These are phyloP conservation scores for Xylariaceae sp. DNA, from an alignment of 2,329 filamentous ascomycete species.

Conservation along the genomic window DNA sequence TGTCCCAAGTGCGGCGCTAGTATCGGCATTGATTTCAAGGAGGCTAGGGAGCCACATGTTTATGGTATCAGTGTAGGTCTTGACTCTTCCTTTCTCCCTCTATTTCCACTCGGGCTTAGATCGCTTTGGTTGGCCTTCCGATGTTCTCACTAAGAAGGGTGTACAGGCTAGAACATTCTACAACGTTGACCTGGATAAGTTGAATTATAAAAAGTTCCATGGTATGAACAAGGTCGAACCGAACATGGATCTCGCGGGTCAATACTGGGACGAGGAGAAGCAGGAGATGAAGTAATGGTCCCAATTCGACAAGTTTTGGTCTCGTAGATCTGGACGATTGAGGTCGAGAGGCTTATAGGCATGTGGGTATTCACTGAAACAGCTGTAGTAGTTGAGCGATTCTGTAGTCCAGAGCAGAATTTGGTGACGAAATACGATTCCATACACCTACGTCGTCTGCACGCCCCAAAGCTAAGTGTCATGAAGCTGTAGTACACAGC, in stretches of 20 bases:
- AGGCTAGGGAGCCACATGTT: conserved; percentile 23
- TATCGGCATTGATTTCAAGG: conserved; percentile 46
- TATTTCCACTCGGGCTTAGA: not conserved
- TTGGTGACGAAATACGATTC: too few relatives aligned
- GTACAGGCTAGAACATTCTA: conserved; percentile 41
- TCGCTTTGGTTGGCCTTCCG: not conserved
- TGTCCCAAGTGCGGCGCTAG: conserved; percentile 47
- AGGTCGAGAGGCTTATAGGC: too few relatives aligned
- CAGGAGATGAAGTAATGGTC: conserved; percentile 24
- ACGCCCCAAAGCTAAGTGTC: too few relatives aligned
- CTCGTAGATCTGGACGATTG: too few relatives aligned
- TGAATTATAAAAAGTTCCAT: conserved; percentile 37
- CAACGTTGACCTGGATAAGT: conserved; percentile 38
- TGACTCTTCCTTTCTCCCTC: not conserved
- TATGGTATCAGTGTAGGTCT: conserved; percentile 46
- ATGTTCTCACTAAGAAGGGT: not conserved
- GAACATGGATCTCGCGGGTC: conserved; percentile 38
- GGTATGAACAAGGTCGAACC: conserved; percentile 36
- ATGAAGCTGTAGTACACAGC: too few relatives aligned
- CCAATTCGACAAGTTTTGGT: too few relatives aligned
- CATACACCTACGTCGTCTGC: too few relatives aligned
- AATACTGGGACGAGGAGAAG: conserved; percentile 32
- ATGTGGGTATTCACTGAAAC: too few relatives aligned
- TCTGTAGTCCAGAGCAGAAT: too few relatives aligned
- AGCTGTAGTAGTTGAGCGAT: too few relatives aligned